These are phyloP conservation scores for Teunomyces tritomae DNA, from an alignment of 805 yeast genomes.

Conservation along the genomic window DNA sequence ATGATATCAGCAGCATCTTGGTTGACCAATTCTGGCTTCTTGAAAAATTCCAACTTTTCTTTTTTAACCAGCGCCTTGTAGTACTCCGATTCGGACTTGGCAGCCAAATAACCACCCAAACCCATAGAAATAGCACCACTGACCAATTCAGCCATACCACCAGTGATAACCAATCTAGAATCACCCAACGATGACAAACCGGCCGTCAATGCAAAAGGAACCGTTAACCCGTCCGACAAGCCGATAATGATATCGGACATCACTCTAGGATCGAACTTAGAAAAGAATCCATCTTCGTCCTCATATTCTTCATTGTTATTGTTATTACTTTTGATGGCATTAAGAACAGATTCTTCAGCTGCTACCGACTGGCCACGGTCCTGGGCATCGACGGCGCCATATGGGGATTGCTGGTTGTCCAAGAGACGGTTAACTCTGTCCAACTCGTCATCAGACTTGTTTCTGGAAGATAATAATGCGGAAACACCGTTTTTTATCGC, in stretches of 20 bases:
- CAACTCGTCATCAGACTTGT: constrained; percentile 29
- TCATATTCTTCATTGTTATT: constrained; percentile 22
- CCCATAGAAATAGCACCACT: constrained; percentile 99
- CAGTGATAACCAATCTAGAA: constrained; percentile 87
- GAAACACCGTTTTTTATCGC: constrained; percentile 36
- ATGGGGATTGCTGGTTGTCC: constrained; percentile 32
- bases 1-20: constrained; percentile 81
- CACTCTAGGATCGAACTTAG: constrained; percentile 79
- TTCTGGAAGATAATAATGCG: constrained; percentile 20
- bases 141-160: constrained; percentile 96
- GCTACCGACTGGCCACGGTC: constrained; percentile 37
- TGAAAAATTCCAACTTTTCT: constrained; percentile 67
- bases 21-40: constrained; percentile 61
- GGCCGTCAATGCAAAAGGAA: constrained; percentile 98
- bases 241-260: constrained; percentile 94
- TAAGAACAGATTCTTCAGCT: constrained; percentile 34
- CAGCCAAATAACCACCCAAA: constrained; percentile 93
- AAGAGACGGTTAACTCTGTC: constrained; percentile 30
- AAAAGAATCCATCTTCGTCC: constrained; percentile 38
- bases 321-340: constrained; percentile 26
- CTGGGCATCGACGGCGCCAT: constrained; percentile 30
- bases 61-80: constrained; percentile 67
- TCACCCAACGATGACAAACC: constrained; percentile 91
- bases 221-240: constrained; percentile 91
- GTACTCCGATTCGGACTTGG: constrained; percentile 80